Conservation (phyloP, 306 rosid genomes). For the Cucumis cinereus region DNA sequence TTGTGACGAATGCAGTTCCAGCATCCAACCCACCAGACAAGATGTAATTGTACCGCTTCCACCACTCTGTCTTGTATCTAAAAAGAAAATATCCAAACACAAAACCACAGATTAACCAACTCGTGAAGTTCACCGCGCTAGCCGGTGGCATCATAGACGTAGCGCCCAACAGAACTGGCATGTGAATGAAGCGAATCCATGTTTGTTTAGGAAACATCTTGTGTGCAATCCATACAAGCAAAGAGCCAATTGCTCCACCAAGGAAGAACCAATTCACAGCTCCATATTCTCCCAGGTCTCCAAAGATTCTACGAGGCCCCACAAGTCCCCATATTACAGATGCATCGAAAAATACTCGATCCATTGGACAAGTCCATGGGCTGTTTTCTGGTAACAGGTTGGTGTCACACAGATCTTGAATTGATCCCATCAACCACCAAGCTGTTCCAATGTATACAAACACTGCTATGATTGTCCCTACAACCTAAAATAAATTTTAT, state of each 20-base stretch:
- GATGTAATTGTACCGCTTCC: slow-evolving; percentile 58
- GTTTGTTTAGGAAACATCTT: slow-evolving; percentile 38
- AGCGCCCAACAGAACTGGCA: slow-evolving; percentile 59
- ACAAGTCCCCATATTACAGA: slow-evolving; percentile 86
- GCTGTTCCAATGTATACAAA: slow-evolving; percentile 46
- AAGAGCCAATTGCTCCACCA: slow-evolving; percentile 58
- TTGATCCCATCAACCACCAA: slow-evolving; percentile 68
- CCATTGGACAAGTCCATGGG: slow-evolving; percentile 81
- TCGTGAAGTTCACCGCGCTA: slow-evolving; percentile 50
- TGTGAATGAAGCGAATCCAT: slow-evolving; percentile 48
- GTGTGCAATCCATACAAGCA: slow-evolving; percentile 59
- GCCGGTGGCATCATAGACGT: slow-evolving; percentile 78
- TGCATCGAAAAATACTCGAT: slow-evolving; percentile 61
- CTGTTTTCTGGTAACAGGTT: slow-evolving; percentile 31
- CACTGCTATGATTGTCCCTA: slow-evolving; percentile 56
- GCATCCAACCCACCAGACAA: slow-evolving; percentile 79
- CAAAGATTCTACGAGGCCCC: slow-evolving; percentile 78
- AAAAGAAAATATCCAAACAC: slow-evolving; percentile 39
- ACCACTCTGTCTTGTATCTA: slow-evolving; percentile 35
- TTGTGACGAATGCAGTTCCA: slow-evolving; percentile 66
- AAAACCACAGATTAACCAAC: slow-evolving; percentile 50
- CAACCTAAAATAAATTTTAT: slow-evolving; percentile 21
- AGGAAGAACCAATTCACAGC: slow-evolving; percentile 57
- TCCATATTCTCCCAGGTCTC: slow-evolving; percentile 60
- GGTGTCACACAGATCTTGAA: slow-evolving; percentile 61